phyloP scores from a whole-genome alignment of 2,329 filamentous ascomycete species.

The Aspergillus puulaauensis region DNA sequence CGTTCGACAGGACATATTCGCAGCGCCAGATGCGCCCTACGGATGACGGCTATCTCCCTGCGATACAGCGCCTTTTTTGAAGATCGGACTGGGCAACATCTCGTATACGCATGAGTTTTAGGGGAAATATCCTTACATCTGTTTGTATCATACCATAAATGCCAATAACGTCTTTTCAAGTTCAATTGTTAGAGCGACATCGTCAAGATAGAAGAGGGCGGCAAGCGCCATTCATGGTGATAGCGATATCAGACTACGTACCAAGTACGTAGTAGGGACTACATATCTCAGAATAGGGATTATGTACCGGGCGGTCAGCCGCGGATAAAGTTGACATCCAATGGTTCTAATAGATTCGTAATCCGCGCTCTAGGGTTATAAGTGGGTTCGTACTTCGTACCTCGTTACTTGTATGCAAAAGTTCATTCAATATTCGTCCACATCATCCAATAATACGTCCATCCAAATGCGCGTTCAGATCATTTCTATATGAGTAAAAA shows the following conservation, averaged over 20 bases:
- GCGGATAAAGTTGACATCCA: no score
- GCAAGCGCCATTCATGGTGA: neutral
- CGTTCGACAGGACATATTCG: neutral
- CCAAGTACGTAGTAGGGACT: no score
- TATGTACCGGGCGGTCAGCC: no score
- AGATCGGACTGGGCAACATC: neutral
- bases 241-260: neutral
- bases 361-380: neutral
- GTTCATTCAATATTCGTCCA: neutral
- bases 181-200: neutral
- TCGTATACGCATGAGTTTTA: conserved; percentile 14
- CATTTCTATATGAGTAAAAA: neutral
- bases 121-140: conserved; percentile 20
- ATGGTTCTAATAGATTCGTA: no score
- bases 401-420: neutral
- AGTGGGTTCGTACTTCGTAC: neutral
- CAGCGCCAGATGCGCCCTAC: neutral
- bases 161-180: neutral
- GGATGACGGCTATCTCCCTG: neutral
- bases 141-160: conserved; percentile 23
- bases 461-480: neutral
- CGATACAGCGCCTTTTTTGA: neutral
- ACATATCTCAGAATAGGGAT: no score
- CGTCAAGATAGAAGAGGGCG: neutral
- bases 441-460: neutral